A percentile compares a stretch with the other conserved stretches of the same genome.
phyloP scores from a whole-genome alignment of 208 protist genomes.

The Crithidia expoeki region DNA sequence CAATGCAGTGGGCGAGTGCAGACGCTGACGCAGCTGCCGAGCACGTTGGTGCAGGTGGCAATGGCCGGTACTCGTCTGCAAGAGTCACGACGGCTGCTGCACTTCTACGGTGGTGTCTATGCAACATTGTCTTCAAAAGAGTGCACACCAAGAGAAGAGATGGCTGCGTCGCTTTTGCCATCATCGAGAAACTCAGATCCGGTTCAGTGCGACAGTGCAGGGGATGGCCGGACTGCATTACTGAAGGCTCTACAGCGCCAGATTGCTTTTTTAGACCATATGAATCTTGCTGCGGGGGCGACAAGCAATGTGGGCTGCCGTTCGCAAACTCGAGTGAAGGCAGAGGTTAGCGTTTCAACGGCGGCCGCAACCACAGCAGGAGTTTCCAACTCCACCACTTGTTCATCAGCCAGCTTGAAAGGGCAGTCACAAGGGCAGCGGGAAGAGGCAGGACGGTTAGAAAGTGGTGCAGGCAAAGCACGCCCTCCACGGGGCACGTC shows the following conservation, averaged over 20 bases:
- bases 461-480: not conserved
- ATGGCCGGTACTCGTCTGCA: constrained; percentile 17
- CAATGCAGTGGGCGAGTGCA: constrained; percentile 12
- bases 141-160: not conserved
- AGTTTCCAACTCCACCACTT: too few species aligned
- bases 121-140: too few species aligned
- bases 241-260: constrained; percentile 1
- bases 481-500: not conserved
- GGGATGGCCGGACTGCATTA: not conserved
- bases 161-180: not conserved
- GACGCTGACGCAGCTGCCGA: constrained; percentile 12
- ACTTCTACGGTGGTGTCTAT: constrained; percentile 35
- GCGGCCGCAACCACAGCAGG: too few species aligned
- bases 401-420: too few species aligned
- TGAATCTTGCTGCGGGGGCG: not conserved
- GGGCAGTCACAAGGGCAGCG: not conserved
- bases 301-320: not conserved
- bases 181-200: not conserved
- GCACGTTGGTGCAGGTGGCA: constrained; percentile 10
- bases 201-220: not conserved
- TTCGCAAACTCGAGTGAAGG: not conserved
- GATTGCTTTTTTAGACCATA: not conserved
- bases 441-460: too few species aligned
- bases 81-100: constrained; percentile 27
- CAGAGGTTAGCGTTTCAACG: not conserved